Evolutionary conservation across 2,329 filamentous ascomycete species (phyloP).

Genomic region (Microdochium bolleyi): DNA sequence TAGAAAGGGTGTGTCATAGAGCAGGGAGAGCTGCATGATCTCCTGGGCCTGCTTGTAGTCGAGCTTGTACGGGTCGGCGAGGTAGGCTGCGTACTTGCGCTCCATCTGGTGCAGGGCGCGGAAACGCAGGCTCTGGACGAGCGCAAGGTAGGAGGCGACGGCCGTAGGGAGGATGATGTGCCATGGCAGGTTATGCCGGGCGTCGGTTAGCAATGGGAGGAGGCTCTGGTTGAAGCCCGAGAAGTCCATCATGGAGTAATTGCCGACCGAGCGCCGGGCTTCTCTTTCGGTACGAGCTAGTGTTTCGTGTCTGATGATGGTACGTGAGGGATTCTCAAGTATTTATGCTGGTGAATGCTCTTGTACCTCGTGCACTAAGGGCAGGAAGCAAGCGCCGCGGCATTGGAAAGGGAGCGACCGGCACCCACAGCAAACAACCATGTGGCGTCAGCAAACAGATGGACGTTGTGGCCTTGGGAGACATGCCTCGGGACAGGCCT

Average conservation of each 20-base stretch:
- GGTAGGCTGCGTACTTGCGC: conserved; percentile 9
- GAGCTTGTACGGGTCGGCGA: conserved; percentile 9
- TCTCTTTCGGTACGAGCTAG: neutral
- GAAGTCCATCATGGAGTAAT: neutral
- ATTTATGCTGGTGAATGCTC: no score
- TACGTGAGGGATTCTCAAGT: no score
- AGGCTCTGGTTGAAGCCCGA: neutral
- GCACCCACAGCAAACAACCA: no score
- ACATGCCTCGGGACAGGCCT: no score
- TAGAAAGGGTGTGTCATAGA: conserved; percentile 10
- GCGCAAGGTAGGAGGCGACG: conserved; percentile 7
- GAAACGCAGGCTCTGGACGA: conserved; percentile 9
- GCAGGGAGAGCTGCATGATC: conserved; percentile 10
- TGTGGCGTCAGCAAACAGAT: no score
- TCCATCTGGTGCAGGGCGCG: conserved; percentile 9
- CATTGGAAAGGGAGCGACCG: no score
- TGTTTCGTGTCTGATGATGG: neutral
- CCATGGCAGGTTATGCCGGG: conserved; percentile 4
- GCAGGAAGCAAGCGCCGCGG: no score
- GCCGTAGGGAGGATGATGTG: conserved; percentile 6
- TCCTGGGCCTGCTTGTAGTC: conserved; percentile 10
- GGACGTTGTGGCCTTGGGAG: no score
- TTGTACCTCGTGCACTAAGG: no score
- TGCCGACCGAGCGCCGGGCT: neutral
- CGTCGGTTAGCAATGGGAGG: neutral